A percentile compares a stretch with the other conserved stretches of the same genome.
phyloP scores from a whole-genome alignment of 108 stramenopile species.

The Skeletonema costatum region DNA sequence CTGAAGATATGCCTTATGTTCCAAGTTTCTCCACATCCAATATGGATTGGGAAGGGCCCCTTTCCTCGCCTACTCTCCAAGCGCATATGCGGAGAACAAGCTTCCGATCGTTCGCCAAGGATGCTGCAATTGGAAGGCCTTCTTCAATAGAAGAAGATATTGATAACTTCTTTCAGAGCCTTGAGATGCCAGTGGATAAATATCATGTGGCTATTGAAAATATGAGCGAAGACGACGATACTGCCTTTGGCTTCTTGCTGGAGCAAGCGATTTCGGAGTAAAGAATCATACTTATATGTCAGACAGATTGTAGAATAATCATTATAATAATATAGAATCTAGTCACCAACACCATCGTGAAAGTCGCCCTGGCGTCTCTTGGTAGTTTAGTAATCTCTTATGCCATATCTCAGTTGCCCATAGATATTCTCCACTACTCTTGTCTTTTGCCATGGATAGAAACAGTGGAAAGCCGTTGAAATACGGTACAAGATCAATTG shows the following conservation, averaged over 20 bases:
- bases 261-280: slow-evolving; percentile 43
- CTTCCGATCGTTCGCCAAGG: slow-evolving; percentile 10
- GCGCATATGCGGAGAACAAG: slow-evolving; percentile 3
- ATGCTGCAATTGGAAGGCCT: neutral
- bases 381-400: slow-evolving; percentile 26
- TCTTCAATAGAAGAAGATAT: slow-evolving; percentile 30
- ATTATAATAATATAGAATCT: neutral
- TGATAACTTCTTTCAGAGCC: slow-evolving; percentile 37
- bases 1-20: slow-evolving; percentile 13
- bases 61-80: slow-evolving; percentile 8
- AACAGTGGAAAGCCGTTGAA: slow-evolving; percentile 54
- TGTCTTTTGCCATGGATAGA: slow-evolving; percentile 52
- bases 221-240: slow-evolving; percentile 49
- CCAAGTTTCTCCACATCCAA: slow-evolving; percentile 21
- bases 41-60: slow-evolving; percentile 47
- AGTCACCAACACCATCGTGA: slow-evolving; percentile 1
- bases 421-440: slow-evolving; percentile 30
- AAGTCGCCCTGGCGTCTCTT: slow-evolving; percentile 23
- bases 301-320: neutral
- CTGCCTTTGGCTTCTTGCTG: slow-evolving; percentile 47
- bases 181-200: slow-evolving; percentile 37
- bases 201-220: slow-evolving; percentile 47
- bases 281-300: neutral
- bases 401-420: slow-evolving; percentile 57
- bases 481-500: slow-evolving; percentile 48